Conservation (phyloP, 2,329 filamentous ascomycete genomes). For the Arthrobotrys musiformis region DNA sequence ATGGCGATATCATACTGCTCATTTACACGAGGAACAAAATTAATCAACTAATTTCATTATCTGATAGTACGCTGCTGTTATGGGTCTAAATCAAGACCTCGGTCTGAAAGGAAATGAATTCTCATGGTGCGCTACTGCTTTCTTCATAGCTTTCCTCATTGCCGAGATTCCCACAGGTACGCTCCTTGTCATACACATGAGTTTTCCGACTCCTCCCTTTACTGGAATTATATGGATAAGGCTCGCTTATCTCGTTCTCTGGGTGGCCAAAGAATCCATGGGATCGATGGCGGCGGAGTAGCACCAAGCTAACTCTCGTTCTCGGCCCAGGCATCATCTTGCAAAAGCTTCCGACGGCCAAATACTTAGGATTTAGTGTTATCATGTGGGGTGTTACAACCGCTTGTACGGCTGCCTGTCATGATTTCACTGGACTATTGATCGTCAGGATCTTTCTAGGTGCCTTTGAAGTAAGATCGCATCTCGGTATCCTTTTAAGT, state of each 20-base stretch:
- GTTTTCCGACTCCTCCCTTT: too few species aligned
- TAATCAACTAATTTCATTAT: not conserved
- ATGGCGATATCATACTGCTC: too few species aligned
- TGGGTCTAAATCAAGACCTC: conserved; percentile 71
- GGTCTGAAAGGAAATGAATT: conserved; percentile 71
- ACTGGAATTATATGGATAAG: too few species aligned
- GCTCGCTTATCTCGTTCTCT: conserved; percentile 40
- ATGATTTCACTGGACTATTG: conserved; percentile 68
- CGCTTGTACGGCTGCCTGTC: conserved; percentile 68
- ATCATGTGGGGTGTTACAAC: conserved; percentile 71
- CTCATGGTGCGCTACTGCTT: conserved; percentile 71
- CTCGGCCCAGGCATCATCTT: conserved; percentile 67
- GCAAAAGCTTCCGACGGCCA: conserved; percentile 71
- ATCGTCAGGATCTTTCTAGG: conserved; percentile 71
- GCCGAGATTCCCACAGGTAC: conserved; percentile 72
- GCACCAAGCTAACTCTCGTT: conserved; percentile 34
- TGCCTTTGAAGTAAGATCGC: conserved; percentile 66
- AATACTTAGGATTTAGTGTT: conserved; percentile 72
- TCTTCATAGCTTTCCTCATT: conserved; percentile 72
- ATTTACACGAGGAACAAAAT: too few species aligned
- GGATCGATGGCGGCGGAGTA: conserved; percentile 35
- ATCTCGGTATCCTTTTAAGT: not conserved
- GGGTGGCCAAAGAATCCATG: not conserved
- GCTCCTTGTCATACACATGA: conserved; percentile 55
- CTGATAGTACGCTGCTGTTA: conserved; percentile 73